Evolutionary conservation across 1,284 basidiomycete genomes (phyloP).

Genomic region (Vanrija sp.): DNA sequence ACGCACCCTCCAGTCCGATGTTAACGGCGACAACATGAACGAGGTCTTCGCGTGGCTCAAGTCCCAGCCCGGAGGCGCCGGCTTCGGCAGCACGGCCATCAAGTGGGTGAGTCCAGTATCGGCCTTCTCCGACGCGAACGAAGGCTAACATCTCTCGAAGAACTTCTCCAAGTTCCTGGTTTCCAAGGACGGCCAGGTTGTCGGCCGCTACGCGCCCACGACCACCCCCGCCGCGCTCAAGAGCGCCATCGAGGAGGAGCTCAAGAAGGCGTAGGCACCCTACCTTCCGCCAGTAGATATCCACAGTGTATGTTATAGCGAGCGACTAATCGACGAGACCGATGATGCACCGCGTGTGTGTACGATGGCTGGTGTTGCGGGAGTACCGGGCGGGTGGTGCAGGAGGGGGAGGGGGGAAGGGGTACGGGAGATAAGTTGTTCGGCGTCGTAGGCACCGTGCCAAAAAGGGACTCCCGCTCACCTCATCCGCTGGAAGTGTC

Average conservation of each 20-base stretch:
- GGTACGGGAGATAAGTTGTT: no score
- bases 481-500: no score
- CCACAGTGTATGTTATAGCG: no score
- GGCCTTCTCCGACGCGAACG: neutral
- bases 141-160: constrained; percentile 6
- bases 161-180: constrained; percentile 48
- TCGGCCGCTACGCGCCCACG: constrained; percentile 32
- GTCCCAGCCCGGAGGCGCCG: constrained; percentile 42
- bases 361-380: no score
- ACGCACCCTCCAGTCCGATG: constrained; percentile 59
- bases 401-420: no score
- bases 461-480: no score
- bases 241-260: constrained; percentile 34
- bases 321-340: no score
- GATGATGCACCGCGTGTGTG: no score
- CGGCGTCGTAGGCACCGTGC: no score
- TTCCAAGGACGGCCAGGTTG: constrained; percentile 34
- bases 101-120: constrained; percentile 33
- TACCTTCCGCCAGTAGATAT: no score
- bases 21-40: constrained; percentile 75
- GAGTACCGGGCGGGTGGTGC: no score
- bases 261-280: no score
- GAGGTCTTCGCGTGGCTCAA: constrained; percentile 85
- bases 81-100: constrained; percentile 39
- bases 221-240: constrained; percentile 38